Base-by-base conservation (phyloP, 1,139 yeast genomes). In the Candida tetrigidarum region DNA sequence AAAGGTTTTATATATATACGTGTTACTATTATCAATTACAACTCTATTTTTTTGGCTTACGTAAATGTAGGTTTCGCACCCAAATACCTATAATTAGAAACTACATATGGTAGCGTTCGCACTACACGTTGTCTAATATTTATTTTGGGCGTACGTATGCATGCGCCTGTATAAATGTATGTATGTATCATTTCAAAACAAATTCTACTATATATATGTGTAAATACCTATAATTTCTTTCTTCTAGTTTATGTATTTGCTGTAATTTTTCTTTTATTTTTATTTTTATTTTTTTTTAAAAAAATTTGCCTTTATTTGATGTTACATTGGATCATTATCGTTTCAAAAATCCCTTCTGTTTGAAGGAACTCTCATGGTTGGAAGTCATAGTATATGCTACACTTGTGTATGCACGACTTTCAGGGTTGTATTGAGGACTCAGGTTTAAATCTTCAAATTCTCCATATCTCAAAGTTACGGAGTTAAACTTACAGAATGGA, bases 401-500 rank as follows among this genome's bases (percentile, higher is more conserved):
- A 53, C 84, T 84, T 3, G 90, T 85, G 55, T 80, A 81, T 8
- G 81, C 66, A 26, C 78, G 76, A 27, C 73, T 76, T 28, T 81
- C 84, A 16, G 78, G 79, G 33, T 78, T 80, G 37, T 54, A 55
- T 58, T 78, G 68, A 1, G 79, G 66, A 42, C 71, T 67, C 35
- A 69, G 74, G 23, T 62, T 64, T 15, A 56, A 58, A 40, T 56
- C 54, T 26, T 42, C 47, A 34, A 67, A 72, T 40, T 81, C 86
- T 46, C 79, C 86, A 61, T 91, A 93, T 57, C 90, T 90, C 57
- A 93, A 72, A 3, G 97, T 89, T 56, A 93, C 90, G 0, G 97
- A 91, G 58, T 86, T 89, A 69, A 93, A 93, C 57, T 83, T 83
- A 44, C 83, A 86, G 66, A 93, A 93, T 12, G 97, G 97, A 64